Evolutionary conservation across 2,329 filamentous ascomycete genomes (phyloP).

Genomic region (Dothideomycetes sp.): DNA sequence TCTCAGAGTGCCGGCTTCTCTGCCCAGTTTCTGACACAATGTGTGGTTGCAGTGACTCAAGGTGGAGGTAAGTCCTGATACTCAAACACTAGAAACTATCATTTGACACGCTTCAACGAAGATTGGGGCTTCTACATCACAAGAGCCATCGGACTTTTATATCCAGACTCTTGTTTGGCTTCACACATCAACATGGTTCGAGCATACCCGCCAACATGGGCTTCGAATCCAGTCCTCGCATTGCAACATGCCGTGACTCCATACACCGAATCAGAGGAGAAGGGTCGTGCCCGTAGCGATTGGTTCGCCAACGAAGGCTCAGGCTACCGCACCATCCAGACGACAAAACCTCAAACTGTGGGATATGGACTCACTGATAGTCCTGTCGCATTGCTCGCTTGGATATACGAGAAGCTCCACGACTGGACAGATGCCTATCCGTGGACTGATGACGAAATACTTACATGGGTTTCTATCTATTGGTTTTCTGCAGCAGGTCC

Average conservation of each 20-base stretch:
- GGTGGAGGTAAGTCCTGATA: conserved; percentile 38
- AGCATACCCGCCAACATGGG: conserved; percentile 40
- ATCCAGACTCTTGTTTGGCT: conserved; percentile 48
- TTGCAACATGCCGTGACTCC: conserved; percentile 47
- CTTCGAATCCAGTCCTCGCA: conserved; percentile 48
- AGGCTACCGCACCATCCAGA: conserved; percentile 52
- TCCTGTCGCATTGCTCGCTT: conserved; percentile 61
- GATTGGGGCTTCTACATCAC: conserved; percentile 64
- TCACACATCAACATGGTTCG: conserved; percentile 55
- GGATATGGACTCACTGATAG: conserved; percentile 61
- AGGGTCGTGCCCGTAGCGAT: conserved; percentile 42
- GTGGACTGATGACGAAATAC: conserved; percentile 67
- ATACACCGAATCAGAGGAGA: conserved; percentile 44
- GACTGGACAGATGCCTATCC: conserved; percentile 65
- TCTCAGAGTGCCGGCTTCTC: background rate
- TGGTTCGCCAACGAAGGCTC: conserved; percentile 52
- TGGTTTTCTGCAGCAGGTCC: conserved; percentile 62
- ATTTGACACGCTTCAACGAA: background rate
- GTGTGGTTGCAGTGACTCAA: conserved; percentile 32
- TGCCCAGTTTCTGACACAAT: background rate
- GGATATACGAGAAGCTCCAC: conserved; percentile 74
- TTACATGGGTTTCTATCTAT: conserved; percentile 68
- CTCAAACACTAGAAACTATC: background rate
- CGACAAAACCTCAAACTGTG: conserved; percentile 63
- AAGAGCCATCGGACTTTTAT: conserved; percentile 50